Base-by-base conservation (phyloP, 768 basidiomycete species). In the Nidularia sp. region DNA sequence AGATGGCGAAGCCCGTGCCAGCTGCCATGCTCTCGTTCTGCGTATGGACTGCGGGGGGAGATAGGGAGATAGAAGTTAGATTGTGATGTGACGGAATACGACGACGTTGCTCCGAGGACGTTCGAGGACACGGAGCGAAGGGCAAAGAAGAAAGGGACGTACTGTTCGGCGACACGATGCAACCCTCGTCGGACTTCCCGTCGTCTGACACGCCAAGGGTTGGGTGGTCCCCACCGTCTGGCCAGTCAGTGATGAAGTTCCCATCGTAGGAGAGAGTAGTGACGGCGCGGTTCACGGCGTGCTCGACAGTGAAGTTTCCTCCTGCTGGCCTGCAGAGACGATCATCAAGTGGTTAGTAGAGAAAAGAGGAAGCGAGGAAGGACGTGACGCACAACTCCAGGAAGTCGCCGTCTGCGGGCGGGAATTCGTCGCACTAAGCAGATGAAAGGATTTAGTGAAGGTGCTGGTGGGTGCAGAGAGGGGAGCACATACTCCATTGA, bases 381-480 rank as follows among this genome's bases (percentile, higher is more conserved):
- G 25, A 29, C 25, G 25, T 35, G 33, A 57, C 70, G 49, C 51
- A 75, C 75, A 77, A 57, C 51, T 76, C 73, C 6, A 78, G 67
- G 53, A 75, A 76, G 47, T 70, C 70, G 2, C 72, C 75, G 15
- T 63, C 58, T 4, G 60, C 68, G 1, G 76, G 76, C 3, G 76
- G 76, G 55, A 77, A 75, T 53, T 72, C 61, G 53, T 77, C 74
- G 53, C 76, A 77, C 75, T 76, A 36, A 9, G 52, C 2, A 12
- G 9, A 29, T 12, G 32, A 18, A 49, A 39, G 22, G 18, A 49
- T 8, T n/a, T 34, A 44, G 22, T 35, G 6, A 12, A 29, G 12
- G 10, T 33, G 34, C 36, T n/a, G 7, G 39, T 10, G 29, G 25
- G 34, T 13, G 33, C 13, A 44, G n/a, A 35, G 34, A 57, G 25